Base-by-base conservation (phyloP, 805 yeast species). In the Zygosaccharomyces bisporus region DNA sequence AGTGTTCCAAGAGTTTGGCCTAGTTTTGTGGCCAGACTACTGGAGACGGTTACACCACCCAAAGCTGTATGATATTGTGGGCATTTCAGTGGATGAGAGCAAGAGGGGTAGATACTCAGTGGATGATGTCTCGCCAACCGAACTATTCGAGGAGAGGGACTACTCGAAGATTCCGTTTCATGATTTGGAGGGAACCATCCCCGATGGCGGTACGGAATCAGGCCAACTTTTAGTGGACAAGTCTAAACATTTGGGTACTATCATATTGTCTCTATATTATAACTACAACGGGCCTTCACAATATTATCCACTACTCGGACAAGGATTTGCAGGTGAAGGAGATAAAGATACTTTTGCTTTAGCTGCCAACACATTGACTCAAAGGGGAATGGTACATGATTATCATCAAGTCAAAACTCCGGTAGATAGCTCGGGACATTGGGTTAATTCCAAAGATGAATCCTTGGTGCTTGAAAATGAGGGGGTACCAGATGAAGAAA, bases 21-120 rank as follows among this genome's bases (percentile, higher is more conserved):
- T 78, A 60, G 65, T 81, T 19, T 61, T 80, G 19, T 87, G 95
- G 91, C 95, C 95, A 1, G 96, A 87, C 64, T 87, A 81, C 62
- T 87, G 95, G 95, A 77, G 82, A 62, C 74, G 95, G 52, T 80
- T 90, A 5, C 85, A 90, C 1, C 77, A 86, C 1, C 95, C 95
- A 4, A 67, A 68, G 30, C 83, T 75, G 55, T 87, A 83, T 63
- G 75, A 77, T 23, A 79, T 87, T 51, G 86, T 86, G 0, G 85
- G 79, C 2, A 68, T 79, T 10, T 53, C 67, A 39, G 67, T 79
- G 1, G 73, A 76, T 21, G 54, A 58, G 36, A 68, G 50, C 45
- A 67, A 52, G 41, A 68, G 63, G 17, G 68, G 68, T 46, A 49
- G 77, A 63, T 53, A 58, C 39, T 51, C 56, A 16, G 52, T 62